Conservation (phyloP, 73 alveolate genomes). For the Paramecium sonneborni region DNA sequence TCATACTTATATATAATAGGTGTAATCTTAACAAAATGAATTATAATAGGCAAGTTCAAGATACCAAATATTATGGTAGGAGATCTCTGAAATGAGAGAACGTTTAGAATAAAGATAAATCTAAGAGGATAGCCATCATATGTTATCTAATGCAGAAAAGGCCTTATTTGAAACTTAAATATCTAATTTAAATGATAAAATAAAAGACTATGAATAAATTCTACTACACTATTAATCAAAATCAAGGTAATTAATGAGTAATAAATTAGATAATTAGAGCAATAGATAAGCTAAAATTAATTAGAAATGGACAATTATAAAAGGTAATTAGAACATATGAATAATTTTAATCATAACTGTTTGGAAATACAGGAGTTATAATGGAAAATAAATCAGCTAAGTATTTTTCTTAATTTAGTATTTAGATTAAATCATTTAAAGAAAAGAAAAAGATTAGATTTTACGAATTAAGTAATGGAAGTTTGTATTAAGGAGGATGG, state of each 20-base stretch:
- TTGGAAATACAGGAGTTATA: not conserved
- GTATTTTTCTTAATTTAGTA: not conserved
- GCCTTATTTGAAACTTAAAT: conserved; percentile 16
- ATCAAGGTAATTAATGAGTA: not conserved
- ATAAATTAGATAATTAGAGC: not conserved
- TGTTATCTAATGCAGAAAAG: conserved; percentile 30
- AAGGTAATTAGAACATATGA: not conserved
- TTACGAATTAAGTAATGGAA: conserved; percentile 61
- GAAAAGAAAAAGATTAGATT: conserved; percentile 26
- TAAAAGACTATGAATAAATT: conserved; percentile 22
- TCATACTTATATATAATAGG: not conserved
- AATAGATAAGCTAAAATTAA: not conserved
- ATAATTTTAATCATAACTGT: not conserved
- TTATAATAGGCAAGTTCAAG: not conserved
- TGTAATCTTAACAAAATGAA: not conserved
- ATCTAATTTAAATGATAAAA: not conserved
- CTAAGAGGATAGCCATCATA: not conserved
- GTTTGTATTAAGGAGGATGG: conserved; percentile 71
- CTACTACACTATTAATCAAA: not conserved
- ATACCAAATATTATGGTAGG: not conserved
- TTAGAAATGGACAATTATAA: not conserved
- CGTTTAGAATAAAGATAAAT: conserved; percentile 7
- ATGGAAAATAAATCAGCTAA: not conserved
- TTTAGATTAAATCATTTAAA: not conserved
- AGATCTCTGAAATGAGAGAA: conserved; percentile 26